Evolutionary conservation across 768 basidiomycete genomes (phyloP).

Genomic region (Tubosaeta brunneosetosa): DNA sequence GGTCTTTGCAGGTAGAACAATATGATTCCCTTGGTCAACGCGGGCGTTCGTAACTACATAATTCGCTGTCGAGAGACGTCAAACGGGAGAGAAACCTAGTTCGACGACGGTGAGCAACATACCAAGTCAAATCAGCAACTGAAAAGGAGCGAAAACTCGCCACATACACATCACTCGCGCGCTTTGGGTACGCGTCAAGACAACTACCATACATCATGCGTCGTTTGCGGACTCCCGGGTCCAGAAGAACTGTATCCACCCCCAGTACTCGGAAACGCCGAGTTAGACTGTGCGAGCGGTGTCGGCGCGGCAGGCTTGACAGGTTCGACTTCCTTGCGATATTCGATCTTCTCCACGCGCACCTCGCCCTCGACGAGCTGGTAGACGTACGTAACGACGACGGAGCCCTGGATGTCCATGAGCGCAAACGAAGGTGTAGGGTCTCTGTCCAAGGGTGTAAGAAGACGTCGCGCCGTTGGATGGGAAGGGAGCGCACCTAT

Average conservation of each 20-base stretch:
- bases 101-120: not conserved
- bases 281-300: conserved; percentile 29
- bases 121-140: not conserved
- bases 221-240: conserved; percentile 24
- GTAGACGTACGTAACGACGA: conserved; percentile 96
- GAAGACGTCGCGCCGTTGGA: not conserved
- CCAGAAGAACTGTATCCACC: conserved; percentile 18
- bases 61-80: not conserved
- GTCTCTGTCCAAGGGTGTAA: conserved; percentile 45
- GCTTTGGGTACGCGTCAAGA: not conserved
- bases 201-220: conserved; percentile 27
- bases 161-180: not conserved
- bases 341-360: conserved; percentile 88
- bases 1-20: too few species aligned
- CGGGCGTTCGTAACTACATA: not conserved
- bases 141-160: not conserved
- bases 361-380: conserved; percentile 93
- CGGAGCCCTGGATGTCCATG: conserved; percentile 96
- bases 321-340: conserved; percentile 56
- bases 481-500: not conserved
- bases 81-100: not conserved
- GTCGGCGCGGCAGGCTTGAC: conserved; percentile 27
- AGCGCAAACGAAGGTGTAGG: conserved; percentile 92
- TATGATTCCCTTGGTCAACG: not conserved
- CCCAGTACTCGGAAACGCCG: conserved; percentile 26